These are phyloP conservation scores for Fomitopsis pulvina DNA, from an alignment of 768 basidiomycete species.

Conservation along the genomic window DNA sequence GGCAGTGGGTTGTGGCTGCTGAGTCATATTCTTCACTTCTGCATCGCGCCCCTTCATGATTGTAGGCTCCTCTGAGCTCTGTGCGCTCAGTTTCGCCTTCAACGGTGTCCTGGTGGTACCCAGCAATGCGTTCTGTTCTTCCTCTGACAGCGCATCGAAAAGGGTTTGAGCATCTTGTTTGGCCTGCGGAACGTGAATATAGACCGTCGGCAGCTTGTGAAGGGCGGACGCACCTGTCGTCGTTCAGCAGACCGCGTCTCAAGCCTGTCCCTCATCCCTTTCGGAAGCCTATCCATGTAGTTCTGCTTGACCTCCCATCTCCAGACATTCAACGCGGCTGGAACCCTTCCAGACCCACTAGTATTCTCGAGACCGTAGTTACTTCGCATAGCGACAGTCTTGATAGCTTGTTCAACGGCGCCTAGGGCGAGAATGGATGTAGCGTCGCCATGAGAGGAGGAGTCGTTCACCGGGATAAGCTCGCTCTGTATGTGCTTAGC, in stretches of 20 bases:
- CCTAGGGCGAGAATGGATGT: constrained; percentile 27
- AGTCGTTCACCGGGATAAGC: constrained; percentile 57
- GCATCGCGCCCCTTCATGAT: constrained; percentile 5
- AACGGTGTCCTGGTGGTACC: constrained; percentile 20
- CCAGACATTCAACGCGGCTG: constrained; percentile 69
- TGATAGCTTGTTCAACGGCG: constrained; percentile 60
- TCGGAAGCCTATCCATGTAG: constrained; percentile 58
- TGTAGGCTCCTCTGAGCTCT: neutral
- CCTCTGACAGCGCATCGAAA: constrained; percentile 52
- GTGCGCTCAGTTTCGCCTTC: constrained; percentile 6
- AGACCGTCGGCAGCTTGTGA: neutral
- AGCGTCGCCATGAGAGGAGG: constrained; percentile 2
- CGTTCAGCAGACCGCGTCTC: constrained; percentile 59
- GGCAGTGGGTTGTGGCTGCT: constrained; percentile 1
- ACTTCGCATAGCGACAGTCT: constrained; percentile 51
- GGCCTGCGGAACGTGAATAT: constrained; percentile 34
- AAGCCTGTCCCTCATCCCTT: constrained; percentile 55
- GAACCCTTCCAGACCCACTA: constrained; percentile 41
- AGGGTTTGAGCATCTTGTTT: constrained; percentile 45
- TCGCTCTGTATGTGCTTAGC: constrained; percentile 65
- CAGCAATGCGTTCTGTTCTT: constrained; percentile 50
- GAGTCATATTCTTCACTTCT: neutral
- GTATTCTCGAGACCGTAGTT: constrained; percentile 74
- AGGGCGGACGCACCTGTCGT: constrained; percentile 40
- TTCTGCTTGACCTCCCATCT: constrained; percentile 76